Percentiles rank a stretch among this genome's conserved stretches.
Evolutionary conservation across 208 protist genomes (phyloP).

Genomic region (Crithidia bombi): DNA sequence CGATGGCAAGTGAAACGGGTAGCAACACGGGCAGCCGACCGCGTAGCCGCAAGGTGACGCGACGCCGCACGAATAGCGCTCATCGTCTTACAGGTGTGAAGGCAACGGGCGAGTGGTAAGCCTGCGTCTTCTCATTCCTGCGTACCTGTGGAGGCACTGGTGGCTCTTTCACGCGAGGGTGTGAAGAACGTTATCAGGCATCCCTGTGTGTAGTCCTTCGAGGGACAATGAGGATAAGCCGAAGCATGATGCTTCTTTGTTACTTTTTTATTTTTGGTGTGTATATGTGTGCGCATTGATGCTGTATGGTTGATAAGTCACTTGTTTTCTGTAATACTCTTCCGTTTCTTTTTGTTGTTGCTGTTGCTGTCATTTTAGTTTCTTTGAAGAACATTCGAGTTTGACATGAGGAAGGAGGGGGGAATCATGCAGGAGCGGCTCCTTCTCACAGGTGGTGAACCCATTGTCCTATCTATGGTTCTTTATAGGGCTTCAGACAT

Average conservation of each 20-base stretch:
- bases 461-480: too few relatives aligned
- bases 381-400: not conserved
- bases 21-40: constrained; percentile 28
- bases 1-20: constrained; percentile 23
- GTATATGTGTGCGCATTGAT: too few relatives aligned
- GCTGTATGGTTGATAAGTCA: not conserved
- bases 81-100: constrained; percentile 44
- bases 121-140: not conserved
- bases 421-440: not conserved
- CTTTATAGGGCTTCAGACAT: too few relatives aligned
- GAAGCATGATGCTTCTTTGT: not conserved
- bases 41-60: constrained; percentile 20
- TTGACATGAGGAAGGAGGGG: not conserved
- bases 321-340: not conserved
- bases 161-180: too few relatives aligned
- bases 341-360: constrained; percentile 21
- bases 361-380: not conserved
- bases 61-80: constrained; percentile 33
- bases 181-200: too few relatives aligned
- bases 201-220: too few relatives aligned
- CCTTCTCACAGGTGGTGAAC: not conserved
- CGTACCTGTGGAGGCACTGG: not conserved
- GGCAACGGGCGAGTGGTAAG: constrained; percentile 49
- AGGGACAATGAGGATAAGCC: not conserved
- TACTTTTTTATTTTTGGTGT: not conserved